These are phyloP conservation scores for Teunomyces pallodes DNA, from an alignment of 805 yeast genomes.

Conservation along the genomic window DNA sequence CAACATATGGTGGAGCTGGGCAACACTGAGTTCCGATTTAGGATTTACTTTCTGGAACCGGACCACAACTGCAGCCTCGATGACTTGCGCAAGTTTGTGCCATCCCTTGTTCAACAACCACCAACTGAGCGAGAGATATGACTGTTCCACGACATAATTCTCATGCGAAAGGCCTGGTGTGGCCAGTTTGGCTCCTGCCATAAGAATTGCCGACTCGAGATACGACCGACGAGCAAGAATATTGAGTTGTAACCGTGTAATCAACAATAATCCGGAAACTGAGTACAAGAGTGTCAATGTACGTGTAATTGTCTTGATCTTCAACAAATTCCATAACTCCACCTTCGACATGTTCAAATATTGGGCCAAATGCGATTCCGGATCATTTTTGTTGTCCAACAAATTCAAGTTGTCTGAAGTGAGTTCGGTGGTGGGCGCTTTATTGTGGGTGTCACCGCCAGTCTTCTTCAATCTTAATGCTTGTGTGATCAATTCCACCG, in stretches of 20 bases:
- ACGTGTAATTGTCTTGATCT: slow-evolving; percentile 70
- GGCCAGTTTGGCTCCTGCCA: slow-evolving; percentile 48
- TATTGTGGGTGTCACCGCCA: slow-evolving; percentile 14
- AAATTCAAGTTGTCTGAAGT: slow-evolving; percentile 41
- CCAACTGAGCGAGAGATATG: slow-evolving; percentile 86
- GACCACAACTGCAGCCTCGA: slow-evolving; percentile 55
- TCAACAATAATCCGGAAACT: slow-evolving; percentile 64
- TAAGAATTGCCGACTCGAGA: slow-evolving; percentile 68
- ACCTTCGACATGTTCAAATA: slow-evolving; percentile 33
- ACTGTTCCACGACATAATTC: slow-evolving; percentile 67
- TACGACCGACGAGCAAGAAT: slow-evolving; percentile 85
- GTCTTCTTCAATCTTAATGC: slow-evolving; percentile 62
- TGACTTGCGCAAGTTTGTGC: slow-evolving; percentile 50
- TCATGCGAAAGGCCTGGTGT: slow-evolving; percentile 15
- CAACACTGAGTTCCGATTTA: slow-evolving; percentile 63
- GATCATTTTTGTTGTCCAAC: slow-evolving; percentile 25
- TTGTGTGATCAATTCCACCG: slow-evolving; percentile 71
- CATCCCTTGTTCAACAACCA: slow-evolving; percentile 91
- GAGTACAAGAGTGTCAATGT: slow-evolving; percentile 69
- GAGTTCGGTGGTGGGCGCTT: slow-evolving; percentile 14
- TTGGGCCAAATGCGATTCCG: slow-evolving; percentile 16
- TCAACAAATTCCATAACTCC: slow-evolving; percentile 81
- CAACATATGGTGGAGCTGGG: slow-evolving; percentile 51
- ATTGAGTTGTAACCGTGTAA: slow-evolving; percentile 83
- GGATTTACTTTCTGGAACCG: slow-evolving; percentile 68